Base-by-base conservation (phyloP, 139 green algal species). In the Micractinium sp. region DNA sequence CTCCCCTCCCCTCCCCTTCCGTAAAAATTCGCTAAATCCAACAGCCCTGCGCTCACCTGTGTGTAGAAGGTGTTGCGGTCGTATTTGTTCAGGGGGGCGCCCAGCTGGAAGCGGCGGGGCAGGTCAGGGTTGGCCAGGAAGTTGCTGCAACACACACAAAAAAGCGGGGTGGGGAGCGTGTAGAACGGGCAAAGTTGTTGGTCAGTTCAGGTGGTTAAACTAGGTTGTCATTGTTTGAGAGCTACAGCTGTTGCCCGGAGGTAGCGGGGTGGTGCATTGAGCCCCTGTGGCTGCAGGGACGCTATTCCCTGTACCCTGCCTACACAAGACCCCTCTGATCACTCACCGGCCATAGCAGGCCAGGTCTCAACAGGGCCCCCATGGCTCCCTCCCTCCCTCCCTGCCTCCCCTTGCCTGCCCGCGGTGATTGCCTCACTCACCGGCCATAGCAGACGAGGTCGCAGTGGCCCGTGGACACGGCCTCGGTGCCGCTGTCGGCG, bases 71-170 rank as follows among this genome's bases (percentile, higher is more conserved):
- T 98, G 87, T 84, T 75, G 19, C 96, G 89, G 90, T 98, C 87
- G 86, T 98, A 98, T 66, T 94, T 87, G 90, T 95, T 98, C 13
- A 98, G 92, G 4, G 92, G 90, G 13, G 95, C 94, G 47, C 90
- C 79, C 74, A 95, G 81, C 38, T 88, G 81, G 63, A 96, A 92
- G 77, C 96, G 94, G 79, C 90, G 89, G 15, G 95, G 95, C 53
- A 98, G 88, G 90, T 98, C 96, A 4, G 96, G 96, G 87, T 97
- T 98, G 85, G 96, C 90, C 18, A 98, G 89, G 82, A 89, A 96
- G 38, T 76, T 66, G 56, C 94, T 89, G 60, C 90, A 92, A 33
- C n/a, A 60, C 19, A 90, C 77, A 75, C 5, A 23, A 36, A 29
- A 5, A 76, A n/a, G 73, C 0, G 73, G 73, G 22, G 12, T 23